Base-by-base conservation (phyloP, 2,329 filamentous ascomycete genomes). In the Bipolaris oryzae region DNA sequence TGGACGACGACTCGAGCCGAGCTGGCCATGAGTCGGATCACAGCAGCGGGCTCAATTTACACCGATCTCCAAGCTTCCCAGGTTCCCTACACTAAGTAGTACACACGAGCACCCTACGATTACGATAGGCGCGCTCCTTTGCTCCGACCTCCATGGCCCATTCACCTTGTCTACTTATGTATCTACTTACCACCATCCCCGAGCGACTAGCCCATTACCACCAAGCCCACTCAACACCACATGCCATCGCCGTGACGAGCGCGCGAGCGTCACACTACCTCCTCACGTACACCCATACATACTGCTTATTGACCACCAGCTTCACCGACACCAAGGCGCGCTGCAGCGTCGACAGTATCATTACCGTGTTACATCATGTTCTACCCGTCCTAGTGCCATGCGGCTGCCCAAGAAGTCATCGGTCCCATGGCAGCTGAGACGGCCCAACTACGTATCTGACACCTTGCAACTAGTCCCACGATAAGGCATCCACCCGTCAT, bases 401-500 rank as follows among this genome's bases (percentile, higher is more conserved):
- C 20, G 13, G 39, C 20, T n/a, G n/a, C 39, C 39, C 15, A n/a
- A 16, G 21, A n/a, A 25, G 21, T 15, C 21, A 15, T 42, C 39
- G 39, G 20, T 42, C 23, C 13, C 21, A 15, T 25, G 21, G 21
- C 39, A 23, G 23, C 20, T 42, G 21, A 25, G 13, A n/a, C 20
- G 21, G 28, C 28, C 28, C 28, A 31, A 31, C 28, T 31, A 31
- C 28, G 28, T 31, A 31, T 31, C 28, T 31, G 28, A 31, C 28
- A 31, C 28, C 13, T 31, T 7, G 10, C 28, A 31, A 31, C 28
- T 31, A 21, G 28, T 31, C 28, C 28, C 28, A 38, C 21, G 34
- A 48, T 48, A 38, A 48, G 45, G 46, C 39, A 50, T 50, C 21
- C 33, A 33, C 5, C 39, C 23, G n/a, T 52, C 10, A 21, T 45